A percentile compares a stretch with the other conserved stretches of the same genome.
Evolutionary conservation across 176 grass and related monocot species (phyloP).

Genomic region (Leersia perrieri): DNA sequence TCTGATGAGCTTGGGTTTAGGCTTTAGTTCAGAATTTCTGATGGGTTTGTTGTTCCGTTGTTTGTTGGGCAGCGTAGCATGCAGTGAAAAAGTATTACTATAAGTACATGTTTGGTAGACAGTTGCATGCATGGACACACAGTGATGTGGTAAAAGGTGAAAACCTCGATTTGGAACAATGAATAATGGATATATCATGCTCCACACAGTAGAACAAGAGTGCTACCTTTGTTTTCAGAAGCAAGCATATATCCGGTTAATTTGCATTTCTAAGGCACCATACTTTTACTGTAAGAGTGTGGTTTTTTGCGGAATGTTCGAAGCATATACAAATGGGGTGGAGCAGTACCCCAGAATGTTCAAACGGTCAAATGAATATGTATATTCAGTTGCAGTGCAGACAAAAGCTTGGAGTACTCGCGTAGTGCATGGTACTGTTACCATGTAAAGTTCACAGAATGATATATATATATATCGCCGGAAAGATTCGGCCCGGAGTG

Average conservation of each 20-base stretch:
- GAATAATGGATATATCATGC: not conserved
- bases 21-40: slow-evolving; percentile 22
- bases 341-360: too few relatives aligned
- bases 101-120: too few relatives aligned
- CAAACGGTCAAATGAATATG: not conserved
- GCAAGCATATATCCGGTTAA: not conserved
- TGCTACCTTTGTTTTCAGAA: not conserved
- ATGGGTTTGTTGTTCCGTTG: too few relatives aligned
- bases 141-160: slow-evolving; percentile 6
- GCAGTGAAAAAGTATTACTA: not conserved
- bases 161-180: not conserved
- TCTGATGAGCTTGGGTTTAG: slow-evolving; percentile 13
- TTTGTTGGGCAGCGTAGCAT: not conserved
- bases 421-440: slow-evolving; percentile 9
- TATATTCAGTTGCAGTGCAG: not conserved
- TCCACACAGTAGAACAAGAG: not conserved
- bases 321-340: not conserved
- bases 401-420: not conserved
- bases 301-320: not conserved
- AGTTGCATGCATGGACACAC: too few relatives aligned
- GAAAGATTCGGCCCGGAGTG: not conserved
- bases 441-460: not conserved
- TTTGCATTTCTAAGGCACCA: not conserved
- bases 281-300: not conserved
- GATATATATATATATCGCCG: not conserved